Base-by-base conservation (phyloP, 2,329 filamentous ascomycete genomes). In the Colletotrichum cereale region DNA sequence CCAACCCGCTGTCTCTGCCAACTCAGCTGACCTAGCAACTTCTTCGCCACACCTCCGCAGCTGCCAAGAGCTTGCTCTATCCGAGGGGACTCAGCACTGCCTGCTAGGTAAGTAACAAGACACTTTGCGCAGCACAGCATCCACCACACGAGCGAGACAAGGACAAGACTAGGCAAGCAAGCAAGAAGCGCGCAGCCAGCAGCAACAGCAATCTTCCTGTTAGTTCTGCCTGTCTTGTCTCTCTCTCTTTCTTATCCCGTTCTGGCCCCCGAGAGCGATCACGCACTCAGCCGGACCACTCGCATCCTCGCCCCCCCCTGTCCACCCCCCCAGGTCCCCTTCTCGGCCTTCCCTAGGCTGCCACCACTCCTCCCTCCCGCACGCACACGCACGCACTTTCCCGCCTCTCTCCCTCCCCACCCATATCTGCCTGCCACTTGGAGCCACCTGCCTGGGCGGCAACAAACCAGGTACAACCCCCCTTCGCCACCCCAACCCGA, bases 371-470 rank as follows among this genome's bases (percentile, higher is more conserved):
- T 40, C 48, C n/a, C n/a, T 24, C 26, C 44, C 60, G 31, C 42
- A 10, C 29, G 36, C 42, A 21, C 58, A 61, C 58, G 29, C 58
- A 62, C 44, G 44, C 58, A 62, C 58, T 62, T 62, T 14, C 31
- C 58, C 29, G 80, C 42, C 58, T 44, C 16, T 36, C 52, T 34
- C 44, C 42, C 47, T 81, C 62, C 52, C 50, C 34, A 53, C 58
- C 29, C 38, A 38, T 40, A 18, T 29, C 55, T 73, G 61, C 67
- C 61, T 76, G 77, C 73, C 78, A 79, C 73, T 77, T 80, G 79
- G 78, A 77, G 75, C 78, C 79, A 80, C 78, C 77, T 81, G 78
- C 73, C 63, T 57, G 44, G 66, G 70, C 70, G 66, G 66, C 70
- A 70, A 72, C 62, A 58, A 70, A 69, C 55, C 65, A 71, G 70